Evolutionary conservation across 2,329 filamentous ascomycete genomes (phyloP), one percentile per base, ranked within the genome.

Genomic region (Drechslerella dactyloides): DNA sequence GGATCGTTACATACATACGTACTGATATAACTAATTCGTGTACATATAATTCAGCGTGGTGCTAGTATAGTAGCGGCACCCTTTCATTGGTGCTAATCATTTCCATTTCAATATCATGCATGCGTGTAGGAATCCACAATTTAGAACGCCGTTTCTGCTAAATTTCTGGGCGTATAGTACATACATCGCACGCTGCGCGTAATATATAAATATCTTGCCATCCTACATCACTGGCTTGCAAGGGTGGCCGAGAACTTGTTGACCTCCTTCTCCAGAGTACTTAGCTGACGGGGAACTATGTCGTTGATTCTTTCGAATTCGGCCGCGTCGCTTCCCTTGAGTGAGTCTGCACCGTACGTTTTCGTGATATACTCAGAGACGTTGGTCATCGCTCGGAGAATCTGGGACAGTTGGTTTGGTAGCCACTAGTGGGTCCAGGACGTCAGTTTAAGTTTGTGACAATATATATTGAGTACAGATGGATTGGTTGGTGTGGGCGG

Each of bases 351-450:
- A 6, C 54, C 44, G 27, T 57, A 56, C 1, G 37, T 60, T 13
- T 82, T 83, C 37, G 86, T 81, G 53, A 84, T 81, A 63, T 79
- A 80, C 30, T 81, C 80, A 74, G 85, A 84, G 1, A 89, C 82
- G 37, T 83, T 81, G 21, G 82, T 80, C 88, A 93, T 93, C 77
- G 90, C 84, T 11, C 84, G 82, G 79, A 93, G 83, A 11, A 93
- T 89, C 0, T 90, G 89, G 74, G 86, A 84, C 53, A 93, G 83
- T 81, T 93, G 90, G 79, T 93, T 93, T 1, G 90, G 90, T 73
- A 93, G 80, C 90, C 90, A 93, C 80, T 82, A 52, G 8, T 19
- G 46, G 44, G 44, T 44, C 5, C 17, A 17, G 4, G 4, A 23
- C 57, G 37, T 61, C 10, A 46, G 3, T 51, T 27, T 27, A 3